These are phyloP conservation scores for Trichoderma pleuroti DNA, from an alignment of 2,329 filamentous ascomycete genomes.

Conservation along the genomic window DNA sequence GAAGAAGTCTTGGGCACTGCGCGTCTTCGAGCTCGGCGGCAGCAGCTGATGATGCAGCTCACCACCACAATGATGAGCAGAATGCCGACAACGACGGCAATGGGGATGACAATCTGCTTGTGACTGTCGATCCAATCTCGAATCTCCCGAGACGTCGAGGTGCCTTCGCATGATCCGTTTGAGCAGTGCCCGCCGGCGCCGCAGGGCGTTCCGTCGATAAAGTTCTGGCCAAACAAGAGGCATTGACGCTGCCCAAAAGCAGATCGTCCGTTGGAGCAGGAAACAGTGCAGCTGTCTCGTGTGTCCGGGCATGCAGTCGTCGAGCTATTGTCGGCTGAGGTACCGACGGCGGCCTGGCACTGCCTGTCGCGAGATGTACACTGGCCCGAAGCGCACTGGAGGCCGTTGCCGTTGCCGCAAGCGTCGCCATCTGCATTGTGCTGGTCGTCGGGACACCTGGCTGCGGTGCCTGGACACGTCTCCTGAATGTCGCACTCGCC, in stretches of 20 bases:
- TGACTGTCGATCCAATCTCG: conserved; percentile 72
- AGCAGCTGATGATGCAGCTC: conserved; percentile 59
- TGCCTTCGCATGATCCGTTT: conserved; percentile 74
- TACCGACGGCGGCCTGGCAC: conserved; percentile 80
- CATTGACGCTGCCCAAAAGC: conserved; percentile 46
- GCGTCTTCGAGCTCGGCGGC: conserved; percentile 28
- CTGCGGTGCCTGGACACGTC: conserved; percentile 68
- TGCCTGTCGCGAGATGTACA: conserved; percentile 90
- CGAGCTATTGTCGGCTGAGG: conserved; percentile 67
- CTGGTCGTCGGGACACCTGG: conserved; percentile 70
- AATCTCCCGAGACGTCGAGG: conserved; percentile 67
- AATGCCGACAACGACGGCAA: conserved; percentile 67
- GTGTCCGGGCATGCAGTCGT: conserved; percentile 67
- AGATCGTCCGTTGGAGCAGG: conserved; percentile 56
- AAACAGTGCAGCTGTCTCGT: conserved; percentile 62
- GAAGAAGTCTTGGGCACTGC: conserved; percentile 25
- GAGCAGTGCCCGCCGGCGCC: conserved; percentile 72
- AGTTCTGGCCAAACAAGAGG: conserved; percentile 80
- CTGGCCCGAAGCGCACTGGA: conserved; percentile 85
- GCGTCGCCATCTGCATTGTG: conserved; percentile 65
- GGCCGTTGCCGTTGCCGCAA: conserved; percentile 67
- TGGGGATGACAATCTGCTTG: conserved; percentile 77
- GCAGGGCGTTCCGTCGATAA: conserved; percentile 87
- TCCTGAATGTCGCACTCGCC: conserved; percentile 84
- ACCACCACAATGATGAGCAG: conserved; percentile 67